Percentiles rank a stretch among this genome's conserved stretches.
Evolutionary conservation across 164 flowering plant species (phyloP).

Genomic region (Macadamia integrifolia): DNA sequence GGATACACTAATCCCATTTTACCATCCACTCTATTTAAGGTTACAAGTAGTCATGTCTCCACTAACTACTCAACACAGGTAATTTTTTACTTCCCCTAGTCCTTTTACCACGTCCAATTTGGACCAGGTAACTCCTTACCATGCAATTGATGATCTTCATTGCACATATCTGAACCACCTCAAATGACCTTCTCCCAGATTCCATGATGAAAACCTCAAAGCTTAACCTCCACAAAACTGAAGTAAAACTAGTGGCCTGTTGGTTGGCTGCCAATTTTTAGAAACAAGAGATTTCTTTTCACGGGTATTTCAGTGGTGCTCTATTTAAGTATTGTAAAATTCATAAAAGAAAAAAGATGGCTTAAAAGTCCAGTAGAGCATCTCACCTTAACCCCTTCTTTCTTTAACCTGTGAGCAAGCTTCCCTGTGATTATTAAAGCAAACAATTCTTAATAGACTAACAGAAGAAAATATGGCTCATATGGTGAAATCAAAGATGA

Average conservation of each 20-base stretch:
- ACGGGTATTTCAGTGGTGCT: neutral
- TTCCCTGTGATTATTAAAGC: slow-evolving; percentile 56
- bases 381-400: slow-evolving; percentile 81
- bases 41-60: no score
- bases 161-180: neutral
- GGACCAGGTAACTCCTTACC: no score
- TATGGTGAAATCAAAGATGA: neutral
- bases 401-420: slow-evolving; percentile 82
- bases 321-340: neutral
- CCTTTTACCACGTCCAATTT: no score
- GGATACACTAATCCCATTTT: no score
- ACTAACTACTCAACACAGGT: no score
- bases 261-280: no score
- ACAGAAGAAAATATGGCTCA: neutral
- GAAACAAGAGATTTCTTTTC: neutral
- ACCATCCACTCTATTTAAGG: no score
- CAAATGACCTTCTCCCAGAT: neutral
- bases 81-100: no score
- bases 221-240: no score
- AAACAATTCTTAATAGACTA: neutral
- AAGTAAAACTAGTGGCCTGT: no score
- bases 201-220: no score
- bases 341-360: neutral
- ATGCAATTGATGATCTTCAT: neutral
- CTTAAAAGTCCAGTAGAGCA: neutral